These are phyloP conservation scores for Chytriomyces confervae DNA, from an alignment of 192 early-diverging fungal species.

Conservation along the genomic window DNA sequence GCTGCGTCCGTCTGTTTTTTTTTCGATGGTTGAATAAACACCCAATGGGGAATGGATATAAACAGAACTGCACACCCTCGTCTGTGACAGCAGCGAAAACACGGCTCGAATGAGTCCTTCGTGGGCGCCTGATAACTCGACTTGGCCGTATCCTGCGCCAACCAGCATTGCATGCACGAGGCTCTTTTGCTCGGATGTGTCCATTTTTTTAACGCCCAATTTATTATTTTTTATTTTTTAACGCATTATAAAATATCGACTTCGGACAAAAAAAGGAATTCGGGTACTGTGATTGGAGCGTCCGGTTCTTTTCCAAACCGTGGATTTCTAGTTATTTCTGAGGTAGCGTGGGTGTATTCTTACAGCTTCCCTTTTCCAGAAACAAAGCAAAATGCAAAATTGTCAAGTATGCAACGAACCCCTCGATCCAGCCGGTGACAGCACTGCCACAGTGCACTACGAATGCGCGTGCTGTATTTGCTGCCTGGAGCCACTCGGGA, in stretches of 20 bases:
- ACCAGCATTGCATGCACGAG: background rate
- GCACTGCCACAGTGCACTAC: background rate
- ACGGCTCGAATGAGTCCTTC: background rate
- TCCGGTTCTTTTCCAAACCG: too few relatives aligned
- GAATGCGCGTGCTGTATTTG: background rate
- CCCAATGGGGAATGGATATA: background rate
- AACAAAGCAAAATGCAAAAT: too few relatives aligned
- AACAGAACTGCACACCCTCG: constrained; percentile 11
- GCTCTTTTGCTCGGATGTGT: too few relatives aligned
- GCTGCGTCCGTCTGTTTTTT: background rate
- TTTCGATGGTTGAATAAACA: background rate
- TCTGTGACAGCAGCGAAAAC: constrained; percentile 21
- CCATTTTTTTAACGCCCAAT: too few relatives aligned
- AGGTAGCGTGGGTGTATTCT: too few relatives aligned
- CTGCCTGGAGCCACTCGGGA: constrained; percentile 3
- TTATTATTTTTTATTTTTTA: too few relatives aligned
- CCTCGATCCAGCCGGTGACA: background rate
- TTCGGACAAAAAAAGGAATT: too few relatives aligned
- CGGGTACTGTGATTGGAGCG: too few relatives aligned
- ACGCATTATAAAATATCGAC: too few relatives aligned
- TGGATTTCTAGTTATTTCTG: too few relatives aligned
- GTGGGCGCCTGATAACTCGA: background rate
- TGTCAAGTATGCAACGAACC: too few relatives aligned
- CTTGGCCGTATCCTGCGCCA: background rate
- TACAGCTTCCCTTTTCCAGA: too few relatives aligned